Base-by-base conservation (phyloP, 2,329 filamentous ascomycete species). In the Cladophialophora carrionii region DNA sequence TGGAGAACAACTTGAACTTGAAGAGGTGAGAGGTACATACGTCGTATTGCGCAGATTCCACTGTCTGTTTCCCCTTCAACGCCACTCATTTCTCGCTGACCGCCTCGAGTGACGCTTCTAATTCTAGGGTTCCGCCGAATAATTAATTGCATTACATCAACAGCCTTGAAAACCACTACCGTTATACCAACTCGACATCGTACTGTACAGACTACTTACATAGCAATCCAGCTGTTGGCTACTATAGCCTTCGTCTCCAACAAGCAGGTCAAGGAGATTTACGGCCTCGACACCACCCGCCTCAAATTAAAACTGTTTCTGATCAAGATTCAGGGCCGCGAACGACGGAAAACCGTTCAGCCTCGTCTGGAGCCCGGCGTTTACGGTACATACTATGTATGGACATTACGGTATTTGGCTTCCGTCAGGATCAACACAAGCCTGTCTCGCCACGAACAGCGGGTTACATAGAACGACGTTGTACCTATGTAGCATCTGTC, bases 161-260 rank as follows among this genome's bases (percentile, higher is more conserved):
- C 55, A 29, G 29, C 9, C 55, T 57, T 7, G 55, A 57, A 48
- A 43, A 29, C 55, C 34, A 37, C n/a, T n/a, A n/a, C n/a, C n/a
- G 3, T 9, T 57, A 7, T 49, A 32, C 24, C 37, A 57, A 29
- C 34, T 48, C 22, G 55, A 57, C 37, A 29, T 37, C 20, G 14
- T n/a, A 17, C 41, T 57, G 20, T 37, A n/a, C n/a, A n/a, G n/a
- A n/a, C n/a, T n/a, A n/a, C n/a, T n/a, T n/a, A n/a, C n/a, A n/a
- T n/a, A n/a, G n/a, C n/a, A n/a, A n/a, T 41, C 5, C 34, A 41
- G 4, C 4, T 41, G 34, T 17, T 41, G 34, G 12, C 34, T n/a
- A n/a, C n/a, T n/a, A n/a, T n/a, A n/a, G n/a, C n/a, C 14, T 41
- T 41, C 1, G 34, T 41, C 3, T 41, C 34, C 12, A 17, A 41